Percentiles rank a stretch among this genome's conserved stretches.
Evolutionary conservation across 805 yeast species (phyloP).

Genomic region (Candida ascalaphidarum): DNA sequence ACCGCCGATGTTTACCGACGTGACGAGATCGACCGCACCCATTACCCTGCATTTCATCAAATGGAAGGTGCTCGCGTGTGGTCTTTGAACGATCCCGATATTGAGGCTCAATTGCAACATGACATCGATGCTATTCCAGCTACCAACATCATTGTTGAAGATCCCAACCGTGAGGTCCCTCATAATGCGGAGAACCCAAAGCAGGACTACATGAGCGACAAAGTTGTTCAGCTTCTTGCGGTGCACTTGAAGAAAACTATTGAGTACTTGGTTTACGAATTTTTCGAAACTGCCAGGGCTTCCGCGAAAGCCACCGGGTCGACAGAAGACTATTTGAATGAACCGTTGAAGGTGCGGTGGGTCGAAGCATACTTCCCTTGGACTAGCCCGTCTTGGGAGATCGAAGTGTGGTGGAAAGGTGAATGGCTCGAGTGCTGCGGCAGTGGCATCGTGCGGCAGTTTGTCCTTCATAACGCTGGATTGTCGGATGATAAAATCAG

Average conservation of each 20-base stretch:
- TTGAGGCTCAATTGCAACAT: slow-evolving; percentile 25
- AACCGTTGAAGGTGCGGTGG: slow-evolving; percentile 87
- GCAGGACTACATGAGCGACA: slow-evolving; percentile 65
- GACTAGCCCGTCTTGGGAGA: slow-evolving; percentile 98
- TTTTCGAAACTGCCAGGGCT: slow-evolving; percentile 63
- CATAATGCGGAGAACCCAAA: slow-evolving; percentile 64
- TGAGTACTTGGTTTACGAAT: slow-evolving; percentile 74
- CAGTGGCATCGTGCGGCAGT: slow-evolving; percentile 81
- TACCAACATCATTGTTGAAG: slow-evolving; percentile 69
- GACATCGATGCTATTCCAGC: slow-evolving; percentile 64
- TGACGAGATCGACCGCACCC: slow-evolving; percentile 92
- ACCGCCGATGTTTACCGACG: slow-evolving; percentile 94
- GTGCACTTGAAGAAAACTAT: slow-evolving; percentile 79
- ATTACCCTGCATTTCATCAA: slow-evolving; percentile 96
- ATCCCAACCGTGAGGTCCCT: slow-evolving; percentile 42
- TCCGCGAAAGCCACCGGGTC: slow-evolving; percentile 57
- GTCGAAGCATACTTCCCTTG: slow-evolving; percentile 94
- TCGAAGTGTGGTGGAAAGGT: slow-evolving; percentile 98
- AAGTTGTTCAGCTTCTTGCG: slow-evolving; percentile 61
- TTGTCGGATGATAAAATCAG: slow-evolving; percentile 55
- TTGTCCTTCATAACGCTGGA: slow-evolving; percentile 69
- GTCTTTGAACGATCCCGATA: slow-evolving; percentile 44
- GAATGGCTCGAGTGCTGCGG: slow-evolving; percentile 98
- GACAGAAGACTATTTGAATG: slow-evolving; percentile 47
- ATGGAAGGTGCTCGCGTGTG: slow-evolving; percentile 94